These are phyloP conservation scores for Phytophthora ohioensis DNA, from an alignment of 352 stramenopile genomes.

Conservation along the genomic window DNA sequence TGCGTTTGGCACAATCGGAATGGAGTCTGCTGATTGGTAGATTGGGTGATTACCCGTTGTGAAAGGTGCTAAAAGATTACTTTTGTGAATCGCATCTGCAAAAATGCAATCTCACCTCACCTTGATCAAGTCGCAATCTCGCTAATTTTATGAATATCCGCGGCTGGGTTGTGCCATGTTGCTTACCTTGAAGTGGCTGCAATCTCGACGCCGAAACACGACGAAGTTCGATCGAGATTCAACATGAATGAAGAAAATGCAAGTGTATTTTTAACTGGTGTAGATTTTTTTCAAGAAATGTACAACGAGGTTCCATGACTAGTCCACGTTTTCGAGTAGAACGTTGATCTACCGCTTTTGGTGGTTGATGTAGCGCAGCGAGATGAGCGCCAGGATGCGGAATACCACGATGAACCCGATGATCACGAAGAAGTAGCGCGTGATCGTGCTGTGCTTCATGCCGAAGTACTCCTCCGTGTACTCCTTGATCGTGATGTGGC, in stretches of 20 bases:
- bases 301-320: too few species aligned
- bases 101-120: neutral
- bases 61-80: neutral
- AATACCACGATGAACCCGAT: conserved; percentile 42
- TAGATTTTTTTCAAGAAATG: too few species aligned
- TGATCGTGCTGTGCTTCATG: conserved; percentile 27
- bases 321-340: conserved; percentile 1
- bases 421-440: conserved; percentile 27
- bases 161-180: neutral
- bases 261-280: too few species aligned
- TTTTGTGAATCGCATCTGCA: neutral
- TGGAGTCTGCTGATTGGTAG: neutral
- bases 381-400: conserved; percentile 35
- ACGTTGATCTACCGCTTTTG: conserved; percentile 42
- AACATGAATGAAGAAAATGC: neutral
- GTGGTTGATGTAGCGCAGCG: conserved; percentile 50
- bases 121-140: conserved; percentile 9
- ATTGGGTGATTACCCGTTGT: neutral
- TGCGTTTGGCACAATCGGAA: conserved; percentile 12
- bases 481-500: conserved; percentile 29
- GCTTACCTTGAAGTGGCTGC: neutral
- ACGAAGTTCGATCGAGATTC: neutral
- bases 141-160: neutral
- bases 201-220: neutral
- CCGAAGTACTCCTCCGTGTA: conserved; percentile 40